Base-by-base conservation (phyloP, 495 filamentous ascomycete species). In the Letharia lupina region DNA sequence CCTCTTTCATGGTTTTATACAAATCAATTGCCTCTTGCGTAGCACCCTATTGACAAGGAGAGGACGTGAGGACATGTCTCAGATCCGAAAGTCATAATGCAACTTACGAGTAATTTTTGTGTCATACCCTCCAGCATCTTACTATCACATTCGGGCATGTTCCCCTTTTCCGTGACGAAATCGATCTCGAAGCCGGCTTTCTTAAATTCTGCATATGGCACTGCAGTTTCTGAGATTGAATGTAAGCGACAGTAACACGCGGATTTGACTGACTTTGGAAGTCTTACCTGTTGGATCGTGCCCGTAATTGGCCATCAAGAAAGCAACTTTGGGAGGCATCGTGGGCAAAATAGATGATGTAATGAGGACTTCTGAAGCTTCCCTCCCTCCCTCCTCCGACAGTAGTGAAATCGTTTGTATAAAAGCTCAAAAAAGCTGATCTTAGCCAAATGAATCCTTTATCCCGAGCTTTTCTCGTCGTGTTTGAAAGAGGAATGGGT, bases 261-360 rank as follows among this genome's bases (percentile, higher is more conserved):
- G 44, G 48, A 20, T 40, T 35, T 9, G n/a, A 33, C 15, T 9
- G 62, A 13, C 40, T 12, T 37, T 3, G 12, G 39, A 15, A 31
- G 16, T 23, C 67, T 42, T 68, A 82, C 82, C 82, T 60, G 82
- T 83, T 15, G 81, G 81, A 68, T 84, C 82, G 68, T 84, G 80
- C 62, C 82, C 82, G 64, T 84, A 82, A 66, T 84, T 80, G 37
- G 81, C 75, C 81, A 84, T 82, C 57, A 80, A 69, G 44, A 83
- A 64, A 28, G 66, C 66, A n/a, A 65, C 65, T 40, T 65, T 68
- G 15, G 50, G 58, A 15, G 63, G 9, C 63, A 65, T 65, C 15
- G 40, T 64, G 12, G 54, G 33, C 31, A 12, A 11, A 39, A 35
- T n/a, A 33, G 54, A 57, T 57, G 54, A 57, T 57, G 54, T 57